phyloP scores from a whole-genome alignment of 495 filamentous ascomycete genomes.

The Monascus purpureus region DNA sequence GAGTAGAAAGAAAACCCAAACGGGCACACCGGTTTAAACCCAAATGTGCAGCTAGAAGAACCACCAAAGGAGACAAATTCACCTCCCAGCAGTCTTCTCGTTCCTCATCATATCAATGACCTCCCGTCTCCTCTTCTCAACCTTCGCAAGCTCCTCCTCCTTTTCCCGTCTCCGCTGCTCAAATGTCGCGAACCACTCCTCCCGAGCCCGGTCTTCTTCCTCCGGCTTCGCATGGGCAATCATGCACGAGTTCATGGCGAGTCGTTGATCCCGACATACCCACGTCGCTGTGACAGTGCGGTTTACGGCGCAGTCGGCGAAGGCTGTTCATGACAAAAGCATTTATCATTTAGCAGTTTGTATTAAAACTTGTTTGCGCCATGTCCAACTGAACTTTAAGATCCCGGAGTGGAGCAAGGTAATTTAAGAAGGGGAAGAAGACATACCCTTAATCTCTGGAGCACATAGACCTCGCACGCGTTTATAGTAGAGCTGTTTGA shows the following conservation, averaged over 20 bases:
- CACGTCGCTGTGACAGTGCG: constrained; percentile 78
- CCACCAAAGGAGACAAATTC: too few relatives aligned
- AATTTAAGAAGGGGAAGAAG: not conserved
- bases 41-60: too few relatives aligned
- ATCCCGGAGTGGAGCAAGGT: too few relatives aligned
- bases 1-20: too few relatives aligned
- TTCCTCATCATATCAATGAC: constrained; percentile 41
- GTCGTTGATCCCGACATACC: constrained; percentile 62
- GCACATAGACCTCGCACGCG: constrained; percentile 67
- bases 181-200: constrained; percentile 78
- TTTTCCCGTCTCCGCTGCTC: constrained; percentile 49
- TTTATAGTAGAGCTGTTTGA: constrained; percentile 79
- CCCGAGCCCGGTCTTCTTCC: constrained; percentile 76
- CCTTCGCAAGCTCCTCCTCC: constrained; percentile 41
- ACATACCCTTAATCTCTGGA: constrained; percentile 70
- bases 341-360: constrained; percentile 1
- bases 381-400: too few relatives aligned
- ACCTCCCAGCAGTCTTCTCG: constrained; percentile 33
- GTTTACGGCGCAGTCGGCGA: constrained; percentile 76
- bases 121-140: constrained; percentile 31
- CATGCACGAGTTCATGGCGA: constrained; percentile 92
- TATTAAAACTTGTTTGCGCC: too few relatives aligned
- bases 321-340: constrained; percentile 37
- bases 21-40: too few relatives aligned
- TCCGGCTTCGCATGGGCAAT: constrained; percentile 63